phyloP scores from a whole-genome alignment of 305 asterid species.

The Solanum hybrid region DNA sequence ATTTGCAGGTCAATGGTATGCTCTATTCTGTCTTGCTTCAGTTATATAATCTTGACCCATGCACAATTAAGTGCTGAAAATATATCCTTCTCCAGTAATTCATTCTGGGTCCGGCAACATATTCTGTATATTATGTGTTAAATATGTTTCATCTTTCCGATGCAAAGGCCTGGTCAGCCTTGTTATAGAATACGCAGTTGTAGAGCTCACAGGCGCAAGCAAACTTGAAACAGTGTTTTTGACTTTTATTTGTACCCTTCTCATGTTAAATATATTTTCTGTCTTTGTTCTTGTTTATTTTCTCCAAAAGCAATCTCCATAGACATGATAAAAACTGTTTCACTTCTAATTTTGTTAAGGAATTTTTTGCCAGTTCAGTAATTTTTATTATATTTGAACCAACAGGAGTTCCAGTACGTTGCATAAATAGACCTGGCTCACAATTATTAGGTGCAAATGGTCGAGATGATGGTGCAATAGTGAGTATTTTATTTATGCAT shows the following conservation, averaged over 20 bases:
- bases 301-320: neutral
- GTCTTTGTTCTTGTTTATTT: neutral
- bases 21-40: neutral
- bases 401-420: conserved; percentile 81
- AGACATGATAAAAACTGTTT: neutral
- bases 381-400: conserved; percentile 10
- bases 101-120: neutral
- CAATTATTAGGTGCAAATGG: conserved; percentile 91
- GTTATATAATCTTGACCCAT: neutral
- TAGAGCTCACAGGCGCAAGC: neutral
- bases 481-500: conserved; percentile 35
- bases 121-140: neutral
- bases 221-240: neutral
- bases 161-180: neutral
- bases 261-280: neutral
- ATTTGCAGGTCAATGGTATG: conserved; percentile 84
- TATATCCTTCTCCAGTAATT: neutral
- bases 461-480: conserved; percentile 95
- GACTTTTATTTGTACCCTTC: neutral
- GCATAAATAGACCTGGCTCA: conserved; percentile 80
- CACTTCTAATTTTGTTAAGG: neutral
- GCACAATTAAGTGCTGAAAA: neutral
- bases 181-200: neutral
- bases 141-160: neutral
- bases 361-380: neutral